Evolutionary conservation across 495 filamentous ascomycete genomes (phyloP), one percentile per base, ranked within the genome.

Genomic region (Cenococcum geophilum): DNA sequence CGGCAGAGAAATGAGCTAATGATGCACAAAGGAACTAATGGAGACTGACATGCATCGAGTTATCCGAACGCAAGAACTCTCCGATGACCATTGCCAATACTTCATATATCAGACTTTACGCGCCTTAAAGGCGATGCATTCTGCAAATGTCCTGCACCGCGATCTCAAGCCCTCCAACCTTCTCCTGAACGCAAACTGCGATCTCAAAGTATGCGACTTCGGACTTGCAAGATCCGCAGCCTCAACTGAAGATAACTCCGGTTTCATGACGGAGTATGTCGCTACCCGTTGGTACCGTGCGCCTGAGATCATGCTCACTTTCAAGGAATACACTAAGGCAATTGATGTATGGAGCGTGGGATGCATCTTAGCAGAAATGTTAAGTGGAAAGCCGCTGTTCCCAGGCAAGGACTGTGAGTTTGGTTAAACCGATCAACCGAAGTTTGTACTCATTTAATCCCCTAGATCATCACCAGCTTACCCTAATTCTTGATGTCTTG

Each of bases 21-120:
- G 14, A 35, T 10, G 5, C 0, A 20, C 45, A 6, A 57, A 95
- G 91, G 95, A 99, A 76, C 83, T 99, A 61, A 99, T 99, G 95
- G 95, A 99, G 77, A 99, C 95, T 25, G 95, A 99, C 70, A 99
- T 99, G 95, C 95, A 99, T 72, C 86, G 95, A 50, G 95, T 99
- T 61, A 99, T 99, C 68, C 92, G 95, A 60, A 99, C 95, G 5
- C 74, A 76, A 58, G 74, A 76, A 64, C 81, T 98, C 72, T 97
- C 93, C 65, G 93, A 98, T 71, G 95, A 95, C 60, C 76, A 78
- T 60, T 78, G 76, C 73, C 76, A 78, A 57, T 78, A 76, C 66
- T 78, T 78, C 75, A 78, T 78, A 63, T 78, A 78, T 68, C 76
- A 78, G 73, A 78, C 75, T 16, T 72, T 78, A 35, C 67, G 93